Percentiles rank a stretch among this genome's conserved stretches.
Evolutionary conservation across 1,284 basidiomycete species (phyloP).

Genomic region (Inonotus obliquus): DNA sequence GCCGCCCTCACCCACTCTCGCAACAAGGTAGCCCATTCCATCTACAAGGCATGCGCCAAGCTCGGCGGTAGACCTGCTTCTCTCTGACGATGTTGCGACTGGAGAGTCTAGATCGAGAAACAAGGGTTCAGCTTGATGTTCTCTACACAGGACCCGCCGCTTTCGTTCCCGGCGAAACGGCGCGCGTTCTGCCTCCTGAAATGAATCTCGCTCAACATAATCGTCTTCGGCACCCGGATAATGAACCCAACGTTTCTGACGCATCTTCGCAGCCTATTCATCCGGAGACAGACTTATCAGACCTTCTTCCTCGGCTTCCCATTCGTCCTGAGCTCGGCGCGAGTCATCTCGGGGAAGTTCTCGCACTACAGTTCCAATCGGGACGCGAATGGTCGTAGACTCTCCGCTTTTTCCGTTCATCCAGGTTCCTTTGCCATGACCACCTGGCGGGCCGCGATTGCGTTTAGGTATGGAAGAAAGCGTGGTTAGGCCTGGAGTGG

Average conservation of each 20-base stretch:
- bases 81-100: conserved; percentile 26
- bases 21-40: conserved; percentile 65
- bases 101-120: conserved; percentile 57
- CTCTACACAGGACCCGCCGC: conserved; percentile 41
- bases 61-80: conserved; percentile 52
- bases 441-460: conserved; percentile 63
- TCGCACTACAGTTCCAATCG: conserved; percentile 83
- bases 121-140: conserved; percentile 42
- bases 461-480: conserved; percentile 69
- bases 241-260: conserved; percentile 73
- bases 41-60: conserved; percentile 47
- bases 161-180: conserved; percentile 63
- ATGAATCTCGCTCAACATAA: conserved; percentile 61
- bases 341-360: conserved; percentile 66
- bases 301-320: conserved; percentile 64
- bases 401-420: conserved; percentile 73
- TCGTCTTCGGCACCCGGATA: conserved; percentile 65
- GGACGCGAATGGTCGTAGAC: conserved; percentile 76
- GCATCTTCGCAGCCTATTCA: conserved; percentile 52
- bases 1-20: conserved; percentile 80
- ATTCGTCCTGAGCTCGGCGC: conserved; percentile 54
- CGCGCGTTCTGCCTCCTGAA: conserved; percentile 67
- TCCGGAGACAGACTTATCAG: conserved; percentile 43
- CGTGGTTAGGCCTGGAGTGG: conserved; percentile 71
- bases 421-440: conserved; percentile 77